A percentile compares a stretch with the other conserved stretches of the same genome.
These are phyloP conservation scores for Gaillardinia entomophila DNA, from an alignment of 805 yeast genomes.

Conservation along the genomic window DNA sequence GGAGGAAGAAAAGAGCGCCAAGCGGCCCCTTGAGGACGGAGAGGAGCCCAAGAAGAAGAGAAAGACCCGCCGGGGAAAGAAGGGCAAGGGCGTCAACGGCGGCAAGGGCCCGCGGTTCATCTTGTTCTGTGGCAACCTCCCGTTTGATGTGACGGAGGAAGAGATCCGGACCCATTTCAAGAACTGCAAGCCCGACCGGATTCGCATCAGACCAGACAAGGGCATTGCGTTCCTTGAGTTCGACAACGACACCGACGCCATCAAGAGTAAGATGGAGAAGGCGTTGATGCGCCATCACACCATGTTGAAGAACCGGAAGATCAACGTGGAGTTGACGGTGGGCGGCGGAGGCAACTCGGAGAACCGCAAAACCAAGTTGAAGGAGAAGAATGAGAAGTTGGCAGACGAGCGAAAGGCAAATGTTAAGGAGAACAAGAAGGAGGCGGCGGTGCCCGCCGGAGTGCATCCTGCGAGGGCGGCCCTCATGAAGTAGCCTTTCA, in stretches of 20 bases:
- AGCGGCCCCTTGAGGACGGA: conserved; percentile 12
- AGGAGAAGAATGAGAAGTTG: conserved; percentile 71
- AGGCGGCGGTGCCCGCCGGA: conserved; percentile 15
- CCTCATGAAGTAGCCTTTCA: conserved; percentile 31
- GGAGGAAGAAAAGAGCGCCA: conserved; percentile 5
- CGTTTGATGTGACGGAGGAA: conserved; percentile 59
- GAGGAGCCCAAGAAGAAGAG: conserved; percentile 53
- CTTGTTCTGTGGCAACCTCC: conserved; percentile 86
- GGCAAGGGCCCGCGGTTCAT: conserved; percentile 63
- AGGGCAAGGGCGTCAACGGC: conserved; percentile 51
- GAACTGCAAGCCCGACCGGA: conserved; percentile 62
- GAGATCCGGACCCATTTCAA: conserved; percentile 70
- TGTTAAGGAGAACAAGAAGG: conserved; percentile 30
- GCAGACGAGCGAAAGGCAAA: conserved; percentile 63
- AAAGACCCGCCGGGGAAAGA: conserved; percentile 74
- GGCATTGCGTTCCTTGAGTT: conserved; percentile 94
- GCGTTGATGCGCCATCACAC: conserved; percentile 85
- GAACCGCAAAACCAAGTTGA: conserved; percentile 56
- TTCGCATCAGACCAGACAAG: conserved; percentile 76
- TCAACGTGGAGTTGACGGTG: conserved; percentile 93
- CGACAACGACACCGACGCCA: conserved; percentile 49
- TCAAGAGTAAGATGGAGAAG: conserved; percentile 73
- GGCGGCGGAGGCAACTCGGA: conserved; percentile 96
- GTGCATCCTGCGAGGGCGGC: conserved; percentile 68
- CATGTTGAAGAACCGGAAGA: conserved; percentile 60